Conservation (phyloP, 352 stramenopile genomes). For the Phytophthora kernoviae region DNA sequence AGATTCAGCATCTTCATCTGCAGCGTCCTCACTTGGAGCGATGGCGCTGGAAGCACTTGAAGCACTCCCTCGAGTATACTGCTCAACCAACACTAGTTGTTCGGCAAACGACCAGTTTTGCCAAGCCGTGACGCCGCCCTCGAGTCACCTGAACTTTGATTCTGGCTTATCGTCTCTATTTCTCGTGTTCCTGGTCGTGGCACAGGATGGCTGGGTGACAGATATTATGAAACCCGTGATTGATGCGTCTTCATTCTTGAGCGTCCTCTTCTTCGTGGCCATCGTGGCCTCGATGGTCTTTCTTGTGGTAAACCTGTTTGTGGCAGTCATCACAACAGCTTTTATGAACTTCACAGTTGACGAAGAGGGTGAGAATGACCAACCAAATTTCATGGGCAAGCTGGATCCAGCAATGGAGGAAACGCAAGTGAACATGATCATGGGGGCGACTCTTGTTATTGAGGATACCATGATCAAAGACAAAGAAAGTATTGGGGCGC, state of each 20-base stretch:
- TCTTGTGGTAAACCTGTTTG: conserved; percentile 83
- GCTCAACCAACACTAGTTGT: conserved; percentile 50
- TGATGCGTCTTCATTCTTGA: conserved; percentile 58
- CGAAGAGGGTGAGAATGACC: conserved; percentile 40
- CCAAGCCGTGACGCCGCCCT: conserved; percentile 33
- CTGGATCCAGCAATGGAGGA: conserved; percentile 64
- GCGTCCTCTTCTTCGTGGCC: conserved; percentile 67
- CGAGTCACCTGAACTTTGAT: conserved; percentile 74
- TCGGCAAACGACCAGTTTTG: conserved; percentile 42
- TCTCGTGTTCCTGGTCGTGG: conserved; percentile 81
- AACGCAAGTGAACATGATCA: conserved; percentile 81
- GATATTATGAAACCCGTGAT: conserved; percentile 84
- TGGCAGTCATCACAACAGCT: conserved; percentile 82
- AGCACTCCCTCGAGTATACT: conserved; percentile 59
- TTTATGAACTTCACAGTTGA: conserved; percentile 86
- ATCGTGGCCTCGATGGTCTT: conserved; percentile 84
- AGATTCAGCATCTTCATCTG: conserved; percentile 10
- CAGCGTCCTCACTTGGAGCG: conserved; percentile 11
- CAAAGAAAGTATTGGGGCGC: background rate
- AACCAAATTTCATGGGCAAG: conserved; percentile 54
- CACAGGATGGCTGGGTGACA: conserved; percentile 75
- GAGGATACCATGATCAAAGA: conserved; percentile 42
- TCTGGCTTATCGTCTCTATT: conserved; percentile 69
- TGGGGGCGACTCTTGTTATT: conserved; percentile 79
- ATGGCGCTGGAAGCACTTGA: conserved; percentile 30